A percentile compares a stretch with the other conserved stretches of the same genome.
These are phyloP conservation scores for Penicillium sp. DNA, from an alignment of 2,329 filamentous ascomycete genomes.

Conservation along the genomic window DNA sequence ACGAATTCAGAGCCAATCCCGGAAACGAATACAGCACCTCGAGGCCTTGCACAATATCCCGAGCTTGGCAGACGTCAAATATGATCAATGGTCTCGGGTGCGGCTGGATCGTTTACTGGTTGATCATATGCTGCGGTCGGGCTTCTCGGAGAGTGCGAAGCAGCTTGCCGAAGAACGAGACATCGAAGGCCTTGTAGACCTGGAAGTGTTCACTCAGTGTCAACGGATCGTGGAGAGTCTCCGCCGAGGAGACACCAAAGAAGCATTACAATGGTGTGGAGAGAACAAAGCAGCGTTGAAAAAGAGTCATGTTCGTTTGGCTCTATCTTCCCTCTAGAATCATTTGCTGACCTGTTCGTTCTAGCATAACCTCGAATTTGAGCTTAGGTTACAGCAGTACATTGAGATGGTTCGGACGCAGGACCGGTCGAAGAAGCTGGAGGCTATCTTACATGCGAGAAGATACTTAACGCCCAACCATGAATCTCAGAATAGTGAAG, in stretches of 20 bases:
- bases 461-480: slow-evolving; percentile 74
- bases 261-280: slow-evolving; percentile 84
- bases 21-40: slow-evolving; percentile 76
- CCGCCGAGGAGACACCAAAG: slow-evolving; percentile 66
- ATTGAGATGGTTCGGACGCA: slow-evolving; percentile 80
- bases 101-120: slow-evolving; percentile 81
- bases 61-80: slow-evolving; percentile 84
- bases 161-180: slow-evolving; percentile 71
- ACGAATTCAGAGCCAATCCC: slow-evolving; percentile 70
- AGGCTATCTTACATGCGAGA: slow-evolving; percentile 78
- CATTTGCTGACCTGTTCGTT: not conserved
- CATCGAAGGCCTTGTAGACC: slow-evolving; percentile 80
- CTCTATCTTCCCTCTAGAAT: not conserved
- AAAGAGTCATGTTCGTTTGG: slow-evolving; percentile 70
- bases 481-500: slow-evolving; percentile 66
- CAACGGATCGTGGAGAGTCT: slow-evolving; percentile 74
- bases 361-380: slow-evolving; percentile 83
- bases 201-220: slow-evolving; percentile 83
- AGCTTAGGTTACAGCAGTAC: slow-evolving; percentile 90
- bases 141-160: slow-evolving; percentile 74
- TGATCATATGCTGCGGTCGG: slow-evolving; percentile 86
- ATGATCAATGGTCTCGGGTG: slow-evolving; percentile 83
- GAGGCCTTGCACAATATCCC: slow-evolving; percentile 77
- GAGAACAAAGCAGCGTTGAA: slow-evolving; percentile 92
- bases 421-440: slow-evolving; percentile 63